phyloP scores from a whole-genome alignment of 2,329 filamentous ascomycete genomes.

The Penicillium rolfsii region DNA sequence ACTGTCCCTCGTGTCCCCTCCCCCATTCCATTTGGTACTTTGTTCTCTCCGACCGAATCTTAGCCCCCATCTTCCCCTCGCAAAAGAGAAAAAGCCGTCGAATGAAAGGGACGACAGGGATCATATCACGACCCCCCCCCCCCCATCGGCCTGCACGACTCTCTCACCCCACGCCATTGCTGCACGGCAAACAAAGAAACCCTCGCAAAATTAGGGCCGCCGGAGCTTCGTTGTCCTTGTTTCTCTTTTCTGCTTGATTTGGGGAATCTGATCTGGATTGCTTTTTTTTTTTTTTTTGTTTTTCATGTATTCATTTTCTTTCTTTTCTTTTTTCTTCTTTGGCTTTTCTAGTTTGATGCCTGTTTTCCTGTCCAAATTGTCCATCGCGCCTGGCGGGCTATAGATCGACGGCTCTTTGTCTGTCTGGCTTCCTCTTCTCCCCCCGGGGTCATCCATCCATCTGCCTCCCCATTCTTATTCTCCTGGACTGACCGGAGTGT shows the following conservation, averaged over 20 bases:
- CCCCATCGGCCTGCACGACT: background rate
- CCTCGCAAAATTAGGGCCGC: conserved; percentile 1
- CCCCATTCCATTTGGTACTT: background rate
- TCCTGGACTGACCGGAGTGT: background rate
- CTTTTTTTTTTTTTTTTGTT: background rate
- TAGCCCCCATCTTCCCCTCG: background rate
- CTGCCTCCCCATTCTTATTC: background rate
- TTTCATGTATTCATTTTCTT: background rate
- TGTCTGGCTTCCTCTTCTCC: too few relatives aligned
- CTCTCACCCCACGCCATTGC: background rate
- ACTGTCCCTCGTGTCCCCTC: background rate
- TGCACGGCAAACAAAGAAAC: conserved; percentile 5
- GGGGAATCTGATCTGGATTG: too few relatives aligned
- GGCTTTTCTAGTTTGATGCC: too few relatives aligned
- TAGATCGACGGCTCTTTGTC: conserved; percentile 2
- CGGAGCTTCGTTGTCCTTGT: background rate
- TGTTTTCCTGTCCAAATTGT: background rate
- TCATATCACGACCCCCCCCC: background rate
- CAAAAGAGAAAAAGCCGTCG: background rate
- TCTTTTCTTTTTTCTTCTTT: background rate
- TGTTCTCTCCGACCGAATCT: background rate
- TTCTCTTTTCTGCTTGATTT: background rate
- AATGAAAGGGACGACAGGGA: background rate
- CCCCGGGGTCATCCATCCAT: background rate
- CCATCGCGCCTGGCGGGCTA: background rate